Percentiles rank a stretch among this genome's conserved stretches.
Evolutionary conservation across 169 alveolate genomes (phyloP).

Genomic region (Cryptosporidium baileyi): DNA sequence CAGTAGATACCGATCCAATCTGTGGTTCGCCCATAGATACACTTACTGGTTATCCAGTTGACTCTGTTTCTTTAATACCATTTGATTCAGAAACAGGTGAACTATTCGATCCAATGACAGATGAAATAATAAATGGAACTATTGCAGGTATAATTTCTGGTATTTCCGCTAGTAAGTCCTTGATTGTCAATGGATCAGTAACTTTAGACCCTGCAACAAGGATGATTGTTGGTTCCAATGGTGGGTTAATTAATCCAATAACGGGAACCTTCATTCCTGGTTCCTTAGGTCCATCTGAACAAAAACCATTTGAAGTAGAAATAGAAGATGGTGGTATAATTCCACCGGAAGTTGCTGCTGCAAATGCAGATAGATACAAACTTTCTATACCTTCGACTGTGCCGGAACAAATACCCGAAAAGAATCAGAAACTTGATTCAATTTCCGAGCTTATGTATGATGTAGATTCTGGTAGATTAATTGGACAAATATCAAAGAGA

Average conservation of each 20-base stretch:
- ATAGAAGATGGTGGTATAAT: constrained; percentile 58
- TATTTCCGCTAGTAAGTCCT: background rate
- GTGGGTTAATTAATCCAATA: constrained; percentile 41
- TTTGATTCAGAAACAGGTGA: constrained; percentile 40
- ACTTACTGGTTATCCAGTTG: constrained; percentile 49
- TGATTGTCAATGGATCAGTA: background rate
- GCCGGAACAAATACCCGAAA: constrained; percentile 5
- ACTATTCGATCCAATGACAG: constrained; percentile 27
- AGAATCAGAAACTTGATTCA: constrained; percentile 21
- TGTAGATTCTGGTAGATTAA: constrained; percentile 24
- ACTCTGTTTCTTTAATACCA: constrained; percentile 52
- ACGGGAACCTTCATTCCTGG: constrained; percentile 27
- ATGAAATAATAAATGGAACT: constrained; percentile 4
- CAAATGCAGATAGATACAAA: constrained; percentile 45
- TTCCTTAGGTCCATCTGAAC: constrained; percentile 38
- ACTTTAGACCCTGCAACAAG: constrained; percentile 49
- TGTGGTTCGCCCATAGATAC: constrained; percentile 62
- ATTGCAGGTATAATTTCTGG: constrained; percentile 52
- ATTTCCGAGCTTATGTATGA: constrained; percentile 45
- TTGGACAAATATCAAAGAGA: constrained; percentile 16
- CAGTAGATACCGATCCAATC: constrained; percentile 31
- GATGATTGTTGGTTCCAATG: constrained; percentile 1
- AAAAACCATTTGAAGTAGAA: background rate
- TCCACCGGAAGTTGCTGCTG: constrained; percentile 56
- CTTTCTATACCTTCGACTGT: constrained; percentile 18